Conservation (phyloP, 2,329 filamentous ascomycete genomes). For the Septoria linicola region DNA sequence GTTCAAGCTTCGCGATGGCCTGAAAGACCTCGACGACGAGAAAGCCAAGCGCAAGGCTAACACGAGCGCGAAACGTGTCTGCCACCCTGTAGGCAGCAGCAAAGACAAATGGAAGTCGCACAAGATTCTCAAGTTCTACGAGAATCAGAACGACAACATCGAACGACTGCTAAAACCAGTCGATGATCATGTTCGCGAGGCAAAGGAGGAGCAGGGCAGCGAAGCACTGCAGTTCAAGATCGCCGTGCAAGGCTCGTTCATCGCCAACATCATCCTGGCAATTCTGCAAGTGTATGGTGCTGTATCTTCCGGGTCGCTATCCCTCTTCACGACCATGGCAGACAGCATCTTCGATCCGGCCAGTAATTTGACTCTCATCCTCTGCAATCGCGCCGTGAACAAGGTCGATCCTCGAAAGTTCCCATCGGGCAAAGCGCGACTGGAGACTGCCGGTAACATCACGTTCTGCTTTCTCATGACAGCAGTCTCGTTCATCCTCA, state of each 20-base stretch:
- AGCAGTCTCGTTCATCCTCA: conserved; percentile 84
- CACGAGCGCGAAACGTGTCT: conserved; percentile 68
- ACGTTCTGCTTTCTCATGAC: conserved; percentile 97
- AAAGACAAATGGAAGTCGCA: conserved; percentile 48
- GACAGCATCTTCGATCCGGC: conserved; percentile 84
- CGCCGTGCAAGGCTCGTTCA: conserved; percentile 66
- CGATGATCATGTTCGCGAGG: conserved; percentile 81
- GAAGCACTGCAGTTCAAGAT: conserved; percentile 76
- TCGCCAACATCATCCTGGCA: conserved; percentile 76
- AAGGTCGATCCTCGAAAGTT: conserved; percentile 83
- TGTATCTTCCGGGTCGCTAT: conserved; percentile 81
- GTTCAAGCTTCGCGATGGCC: conserved; percentile 70
- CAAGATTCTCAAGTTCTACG: conserved; percentile 78
- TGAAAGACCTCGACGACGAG: conserved; percentile 77
- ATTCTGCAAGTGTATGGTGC: conserved; percentile 86
- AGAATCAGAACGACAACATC: conserved; percentile 89
- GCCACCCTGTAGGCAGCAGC: conserved; percentile 45
- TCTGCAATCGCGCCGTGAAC: conserved; percentile 84
- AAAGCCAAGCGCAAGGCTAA: conserved; percentile 73
- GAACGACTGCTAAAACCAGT: conserved; percentile 88
- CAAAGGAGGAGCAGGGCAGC: conserved; percentile 74
- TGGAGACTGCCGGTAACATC: conserved; percentile 95
- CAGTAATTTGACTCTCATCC: conserved; percentile 81
- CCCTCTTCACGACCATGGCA: conserved; percentile 95
- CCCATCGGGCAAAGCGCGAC: conserved; percentile 86